These are phyloP conservation scores for Posidonia australis DNA, from an alignment of 106 monocot genomes.

Conservation along the genomic window DNA sequence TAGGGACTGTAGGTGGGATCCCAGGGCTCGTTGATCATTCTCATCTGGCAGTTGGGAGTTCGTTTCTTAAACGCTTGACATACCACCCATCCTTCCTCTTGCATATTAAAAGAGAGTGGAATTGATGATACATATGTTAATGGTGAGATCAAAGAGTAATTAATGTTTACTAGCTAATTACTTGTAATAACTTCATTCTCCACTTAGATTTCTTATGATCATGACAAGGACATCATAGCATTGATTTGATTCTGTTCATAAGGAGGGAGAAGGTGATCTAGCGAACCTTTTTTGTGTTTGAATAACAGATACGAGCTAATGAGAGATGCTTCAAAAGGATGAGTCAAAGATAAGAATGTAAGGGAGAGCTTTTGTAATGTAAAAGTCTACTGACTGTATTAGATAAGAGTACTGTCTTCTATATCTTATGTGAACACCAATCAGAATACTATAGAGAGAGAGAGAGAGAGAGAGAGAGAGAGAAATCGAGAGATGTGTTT, in stretches of 20 bases:
- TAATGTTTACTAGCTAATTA: too few relatives aligned
- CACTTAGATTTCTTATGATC: not conserved
- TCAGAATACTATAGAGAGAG: not conserved
- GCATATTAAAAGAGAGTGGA: not conserved
- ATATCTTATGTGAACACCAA: not conserved
- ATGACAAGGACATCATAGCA: not conserved
- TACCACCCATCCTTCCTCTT: conserved; percentile 99
- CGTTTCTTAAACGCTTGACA: conserved; percentile 93
- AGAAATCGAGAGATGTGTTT: not conserved
- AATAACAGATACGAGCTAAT: not conserved
- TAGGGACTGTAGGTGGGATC: conserved; percentile 25
- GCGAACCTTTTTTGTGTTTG: too few relatives aligned
- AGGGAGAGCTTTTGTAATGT: too few relatives aligned
- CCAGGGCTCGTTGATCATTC: conserved; percentile 21
- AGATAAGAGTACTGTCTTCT: not conserved
- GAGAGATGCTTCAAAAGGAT: not conserved
- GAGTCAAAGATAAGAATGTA: not conserved
- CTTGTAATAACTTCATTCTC: not conserved
- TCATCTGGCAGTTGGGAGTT: conserved; percentile 23
- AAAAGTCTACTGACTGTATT: not conserved
- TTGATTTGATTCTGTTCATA: not conserved
- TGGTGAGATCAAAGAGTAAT: not conserved
- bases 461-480: too few relatives aligned
- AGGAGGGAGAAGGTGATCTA: not conserved
- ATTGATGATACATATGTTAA: not conserved